Evolutionary conservation across 31 red algal genomes (phyloP).

Genomic region (Odonthalia washingtoniensis): DNA sequence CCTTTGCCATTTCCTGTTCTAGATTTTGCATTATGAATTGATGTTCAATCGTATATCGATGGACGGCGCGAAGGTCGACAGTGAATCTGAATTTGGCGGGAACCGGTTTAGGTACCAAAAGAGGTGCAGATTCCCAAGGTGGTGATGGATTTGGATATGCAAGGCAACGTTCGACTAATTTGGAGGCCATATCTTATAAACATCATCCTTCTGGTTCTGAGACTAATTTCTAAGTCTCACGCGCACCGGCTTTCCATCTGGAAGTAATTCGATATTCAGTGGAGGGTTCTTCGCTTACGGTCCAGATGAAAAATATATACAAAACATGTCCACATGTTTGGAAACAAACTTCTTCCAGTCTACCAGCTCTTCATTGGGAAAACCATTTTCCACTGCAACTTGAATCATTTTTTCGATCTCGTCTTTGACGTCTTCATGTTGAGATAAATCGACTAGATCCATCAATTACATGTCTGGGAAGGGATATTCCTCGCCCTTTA

Average conservation of each 20-base stretch:
- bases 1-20: constrained; percentile 19
- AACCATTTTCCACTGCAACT: not conserved
- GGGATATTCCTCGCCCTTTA: not conserved
- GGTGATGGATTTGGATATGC: constrained; percentile 26
- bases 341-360: not conserved
- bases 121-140: not conserved
- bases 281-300: not conserved
- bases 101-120: constrained; percentile 19
- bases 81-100: not conserved
- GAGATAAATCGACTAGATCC: not conserved
- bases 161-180: constrained; percentile 8
- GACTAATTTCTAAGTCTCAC: constrained; percentile 19
- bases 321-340: constrained; percentile 38
- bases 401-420: not conserved
- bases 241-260: not conserved
- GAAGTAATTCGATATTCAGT: constrained; percentile 21
- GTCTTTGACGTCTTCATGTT: not conserved
- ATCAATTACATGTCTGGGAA: not conserved
- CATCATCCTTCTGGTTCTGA: constrained; percentile 8
- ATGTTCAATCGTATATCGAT: constrained; percentile 5
- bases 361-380: not conserved
- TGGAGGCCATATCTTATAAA: not conserved
- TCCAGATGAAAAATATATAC: constrained; percentile 24
- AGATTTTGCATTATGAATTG: constrained; percentile 32
- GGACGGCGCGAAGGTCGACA: constrained; percentile 12